Evolutionary conservation across 495 filamentous ascomycete genomes (phyloP).

Genomic region (Annulohypoxylon nitens): DNA sequence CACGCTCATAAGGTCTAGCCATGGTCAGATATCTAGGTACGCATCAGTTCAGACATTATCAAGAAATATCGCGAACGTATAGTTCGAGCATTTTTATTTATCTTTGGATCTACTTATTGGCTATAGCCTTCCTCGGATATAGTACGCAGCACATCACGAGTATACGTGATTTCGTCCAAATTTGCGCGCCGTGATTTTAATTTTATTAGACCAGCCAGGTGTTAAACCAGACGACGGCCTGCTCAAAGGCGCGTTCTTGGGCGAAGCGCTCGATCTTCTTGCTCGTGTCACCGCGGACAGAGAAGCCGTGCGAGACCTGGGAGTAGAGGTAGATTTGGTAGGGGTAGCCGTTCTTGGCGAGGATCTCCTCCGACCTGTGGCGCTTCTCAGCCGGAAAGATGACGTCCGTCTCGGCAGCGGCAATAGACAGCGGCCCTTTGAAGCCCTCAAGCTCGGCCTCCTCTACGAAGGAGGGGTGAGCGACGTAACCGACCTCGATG

Average conservation of each 20-base stretch:
- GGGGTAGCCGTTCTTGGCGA: slow-evolving; percentile 70
- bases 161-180: slow-evolving; percentile 19
- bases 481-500: slow-evolving; percentile 73
- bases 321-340: slow-evolving; percentile 89
- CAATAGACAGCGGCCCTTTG: slow-evolving; percentile 77
- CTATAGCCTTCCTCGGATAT: neutral
- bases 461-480: slow-evolving; percentile 82
- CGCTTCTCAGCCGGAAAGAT: slow-evolving; percentile 85
- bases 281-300: slow-evolving; percentile 75
- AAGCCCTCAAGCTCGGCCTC: slow-evolving; percentile 81
- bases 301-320: slow-evolving; percentile 82
- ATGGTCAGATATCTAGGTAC: neutral
- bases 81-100: neutral
- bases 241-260: slow-evolving; percentile 87
- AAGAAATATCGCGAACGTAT: neutral
- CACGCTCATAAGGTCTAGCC: neutral
- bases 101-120: neutral
- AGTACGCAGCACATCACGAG: neutral
- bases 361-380: slow-evolving; percentile 65
- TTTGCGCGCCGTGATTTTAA: neutral
- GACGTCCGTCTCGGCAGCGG: slow-evolving; percentile 80
- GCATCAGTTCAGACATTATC: neutral
- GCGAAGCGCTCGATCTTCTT: slow-evolving; percentile 75
- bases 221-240: slow-evolving; percentile 85
- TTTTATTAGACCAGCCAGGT: slow-evolving; percentile 57